phyloP scores from a whole-genome alignment of 2,329 filamentous ascomycete genomes.

The Fusarium marasasianum region DNA sequence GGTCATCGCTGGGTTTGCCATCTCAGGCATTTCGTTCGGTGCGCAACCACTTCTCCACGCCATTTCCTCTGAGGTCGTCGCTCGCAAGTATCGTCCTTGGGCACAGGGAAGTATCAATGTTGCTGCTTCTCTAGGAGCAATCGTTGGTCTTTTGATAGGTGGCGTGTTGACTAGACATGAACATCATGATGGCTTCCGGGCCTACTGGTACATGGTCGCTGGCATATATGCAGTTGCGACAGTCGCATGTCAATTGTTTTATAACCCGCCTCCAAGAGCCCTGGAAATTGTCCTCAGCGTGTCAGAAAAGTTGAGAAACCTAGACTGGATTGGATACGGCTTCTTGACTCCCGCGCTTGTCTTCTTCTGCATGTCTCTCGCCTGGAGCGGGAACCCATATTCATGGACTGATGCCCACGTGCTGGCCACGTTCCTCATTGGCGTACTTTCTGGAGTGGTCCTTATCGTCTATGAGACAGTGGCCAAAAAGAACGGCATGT shows the following conservation, averaged over 20 bases:
- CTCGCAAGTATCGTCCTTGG: conserved; percentile 1
- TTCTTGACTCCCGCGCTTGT: background rate
- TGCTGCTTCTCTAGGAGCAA: background rate
- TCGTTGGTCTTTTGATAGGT: background rate
- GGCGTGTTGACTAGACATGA: background rate
- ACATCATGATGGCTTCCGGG: background rate
- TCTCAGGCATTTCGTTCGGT: background rate
- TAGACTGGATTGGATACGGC: background rate
- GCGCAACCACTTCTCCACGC: background rate
- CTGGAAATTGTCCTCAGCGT: background rate
- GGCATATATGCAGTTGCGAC: background rate
- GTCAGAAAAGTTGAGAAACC: background rate
- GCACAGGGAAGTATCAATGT: background rate
- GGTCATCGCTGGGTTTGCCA: background rate
- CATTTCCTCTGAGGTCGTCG: background rate
- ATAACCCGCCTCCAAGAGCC: background rate
- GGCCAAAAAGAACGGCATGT: background rate
- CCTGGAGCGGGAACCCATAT: background rate
- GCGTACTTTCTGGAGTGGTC: background rate
- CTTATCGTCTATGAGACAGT: background rate
- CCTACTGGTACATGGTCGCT: background rate
- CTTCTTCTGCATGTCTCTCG: background rate
- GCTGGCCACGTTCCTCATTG: background rate
- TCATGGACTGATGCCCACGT: background rate
- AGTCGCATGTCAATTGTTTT: background rate